Evolutionary conservation across 2,329 filamentous ascomycete genomes (phyloP).

Genomic region (Zopfia rhizophila): DNA sequence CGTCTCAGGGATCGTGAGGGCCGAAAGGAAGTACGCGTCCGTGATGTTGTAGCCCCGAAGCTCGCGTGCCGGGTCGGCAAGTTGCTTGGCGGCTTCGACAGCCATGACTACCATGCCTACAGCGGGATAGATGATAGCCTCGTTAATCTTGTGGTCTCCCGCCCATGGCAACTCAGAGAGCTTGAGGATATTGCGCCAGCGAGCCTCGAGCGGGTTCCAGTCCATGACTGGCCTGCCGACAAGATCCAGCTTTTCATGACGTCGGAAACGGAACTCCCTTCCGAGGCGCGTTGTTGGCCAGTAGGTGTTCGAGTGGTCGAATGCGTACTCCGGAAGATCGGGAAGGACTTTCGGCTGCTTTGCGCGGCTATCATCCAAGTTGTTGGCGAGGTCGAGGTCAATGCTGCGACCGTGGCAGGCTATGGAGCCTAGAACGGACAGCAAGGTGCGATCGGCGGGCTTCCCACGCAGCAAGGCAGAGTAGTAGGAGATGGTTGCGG

Average conservation of each 20-base stretch:
- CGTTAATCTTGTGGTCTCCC: conserved; percentile 31
- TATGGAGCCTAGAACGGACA: conserved; percentile 20
- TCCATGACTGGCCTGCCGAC: conserved; percentile 21
- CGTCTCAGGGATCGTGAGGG: conserved; percentile 24
- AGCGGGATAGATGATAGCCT: conserved; percentile 41
- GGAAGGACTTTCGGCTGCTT: conserved; percentile 3
- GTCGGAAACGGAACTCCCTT: conserved; percentile 27
- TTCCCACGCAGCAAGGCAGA: conserved; percentile 25
- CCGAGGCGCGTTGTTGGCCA: conserved; percentile 33
- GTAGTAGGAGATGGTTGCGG: conserved; percentile 17
- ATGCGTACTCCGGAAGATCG: conserved; percentile 36
- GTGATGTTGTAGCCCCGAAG: too few relatives aligned
- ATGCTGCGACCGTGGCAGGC: conserved; percentile 25
- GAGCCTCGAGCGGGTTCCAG: conserved; percentile 25
- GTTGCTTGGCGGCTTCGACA: conserved; percentile 42
- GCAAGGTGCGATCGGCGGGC: conserved; percentile 20
- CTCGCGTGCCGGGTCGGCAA: too few relatives aligned
- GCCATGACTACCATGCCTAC: conserved; percentile 47
- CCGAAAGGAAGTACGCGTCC: too few relatives aligned
- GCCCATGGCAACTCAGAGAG: conserved; percentile 35
- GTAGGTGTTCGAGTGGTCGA: conserved; percentile 35
- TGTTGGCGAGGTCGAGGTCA: conserved; percentile 20
- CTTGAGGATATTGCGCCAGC: conserved; percentile 28
- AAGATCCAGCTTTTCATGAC: conserved; percentile 20
- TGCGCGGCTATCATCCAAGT: conserved; percentile 24